These are phyloP conservation scores for Daldinia vernicosa DNA, from an alignment of 495 filamentous ascomycete genomes.

Conservation along the genomic window DNA sequence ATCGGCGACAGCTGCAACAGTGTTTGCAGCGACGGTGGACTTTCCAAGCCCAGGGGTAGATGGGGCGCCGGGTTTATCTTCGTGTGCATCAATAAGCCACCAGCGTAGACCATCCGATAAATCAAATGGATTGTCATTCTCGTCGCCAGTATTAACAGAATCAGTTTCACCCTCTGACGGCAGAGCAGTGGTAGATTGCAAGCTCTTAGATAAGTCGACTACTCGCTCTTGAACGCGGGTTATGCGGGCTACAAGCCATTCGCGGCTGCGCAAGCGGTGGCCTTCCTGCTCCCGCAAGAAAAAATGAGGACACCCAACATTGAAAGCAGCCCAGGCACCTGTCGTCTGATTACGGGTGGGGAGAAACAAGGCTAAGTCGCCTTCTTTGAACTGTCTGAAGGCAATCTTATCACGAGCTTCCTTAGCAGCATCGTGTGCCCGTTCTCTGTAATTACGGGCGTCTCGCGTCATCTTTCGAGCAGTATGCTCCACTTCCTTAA, in stretches of 20 bases:
- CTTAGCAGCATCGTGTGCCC: conserved; percentile 80
- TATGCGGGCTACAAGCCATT: conserved; percentile 96
- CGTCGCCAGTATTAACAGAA: conserved; percentile 63
- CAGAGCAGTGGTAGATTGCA: conserved; percentile 44
- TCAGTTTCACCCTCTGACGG: conserved; percentile 49
- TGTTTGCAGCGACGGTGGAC: conserved; percentile 87
- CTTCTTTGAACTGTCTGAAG: conserved; percentile 95
- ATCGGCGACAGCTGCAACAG: conserved; percentile 77
- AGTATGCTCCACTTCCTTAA: conserved; percentile 89
- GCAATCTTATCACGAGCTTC: conserved; percentile 97
- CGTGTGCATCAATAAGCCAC: conserved; percentile 92
- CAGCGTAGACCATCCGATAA: conserved; percentile 94
- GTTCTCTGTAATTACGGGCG: conserved; percentile 84
- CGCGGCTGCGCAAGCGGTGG: conserved; percentile 81
- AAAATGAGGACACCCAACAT: conserved; percentile 94
- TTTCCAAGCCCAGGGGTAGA: conserved; percentile 87
- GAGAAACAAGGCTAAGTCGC: conserved; percentile 93
- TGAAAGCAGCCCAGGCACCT: conserved; percentile 97
- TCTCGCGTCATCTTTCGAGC: conserved; percentile 92
- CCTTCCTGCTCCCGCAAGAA: conserved; percentile 93
- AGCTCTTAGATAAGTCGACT: conserved; percentile 85
- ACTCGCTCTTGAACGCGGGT: conserved; percentile 90
- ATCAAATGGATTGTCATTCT: conserved; percentile 98
- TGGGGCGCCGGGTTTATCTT: conserved; percentile 95
- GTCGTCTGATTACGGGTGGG: conserved; percentile 93